Percentiles rank a stretch among this genome's conserved stretches.
Conservation (phyloP, 805 yeast species). For the Candida mattraensis region DNA sequence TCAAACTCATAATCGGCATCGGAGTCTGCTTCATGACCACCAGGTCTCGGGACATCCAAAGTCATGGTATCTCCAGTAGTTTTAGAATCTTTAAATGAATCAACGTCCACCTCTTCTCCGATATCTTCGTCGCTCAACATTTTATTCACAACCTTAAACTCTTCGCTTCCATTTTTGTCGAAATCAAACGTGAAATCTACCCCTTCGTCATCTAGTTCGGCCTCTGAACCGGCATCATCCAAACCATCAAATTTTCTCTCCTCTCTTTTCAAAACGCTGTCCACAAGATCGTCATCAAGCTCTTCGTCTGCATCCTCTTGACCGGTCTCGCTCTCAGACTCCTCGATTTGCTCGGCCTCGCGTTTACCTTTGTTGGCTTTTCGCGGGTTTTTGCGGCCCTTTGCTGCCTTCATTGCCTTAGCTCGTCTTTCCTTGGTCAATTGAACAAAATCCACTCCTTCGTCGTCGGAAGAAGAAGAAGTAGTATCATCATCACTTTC, state of each 20-base stretch:
- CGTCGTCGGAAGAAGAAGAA: slow-evolving; percentile 57
- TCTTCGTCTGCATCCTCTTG: slow-evolving; percentile 45
- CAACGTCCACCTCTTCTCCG: slow-evolving; percentile 51
- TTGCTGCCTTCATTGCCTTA: slow-evolving; percentile 49
- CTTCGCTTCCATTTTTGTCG: slow-evolving; percentile 40
- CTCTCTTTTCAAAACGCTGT: slow-evolving; percentile 42
- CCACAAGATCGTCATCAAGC: slow-evolving; percentile 40
- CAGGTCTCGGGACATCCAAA: slow-evolving; percentile 51
- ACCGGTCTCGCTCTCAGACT: slow-evolving; percentile 31
- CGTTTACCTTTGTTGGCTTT: slow-evolving; percentile 17
- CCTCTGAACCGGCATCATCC: slow-evolving; percentile 27
- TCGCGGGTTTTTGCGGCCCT: slow-evolving; percentile 26
- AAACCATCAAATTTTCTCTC: slow-evolving; percentile 36
- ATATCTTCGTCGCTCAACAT: slow-evolving; percentile 52
- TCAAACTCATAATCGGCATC: slow-evolving; percentile 68
- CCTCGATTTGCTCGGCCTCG: slow-evolving; percentile 9
- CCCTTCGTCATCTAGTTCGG: slow-evolving; percentile 37
- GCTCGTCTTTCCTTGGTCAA: slow-evolving; percentile 68
- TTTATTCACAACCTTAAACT: slow-evolving; percentile 18
- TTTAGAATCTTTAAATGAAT: slow-evolving; percentile 27
- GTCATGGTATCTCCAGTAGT: slow-evolving; percentile 26
- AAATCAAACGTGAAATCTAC: slow-evolving; percentile 38
- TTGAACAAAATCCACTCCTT: slow-evolving; percentile 69
- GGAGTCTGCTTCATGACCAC: slow-evolving; percentile 44
- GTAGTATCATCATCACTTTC: slow-evolving; percentile 36